These are phyloP conservation scores for Cynara cardunculus DNA, from an alignment of 129 eudicot species.

Conservation along the genomic window DNA sequence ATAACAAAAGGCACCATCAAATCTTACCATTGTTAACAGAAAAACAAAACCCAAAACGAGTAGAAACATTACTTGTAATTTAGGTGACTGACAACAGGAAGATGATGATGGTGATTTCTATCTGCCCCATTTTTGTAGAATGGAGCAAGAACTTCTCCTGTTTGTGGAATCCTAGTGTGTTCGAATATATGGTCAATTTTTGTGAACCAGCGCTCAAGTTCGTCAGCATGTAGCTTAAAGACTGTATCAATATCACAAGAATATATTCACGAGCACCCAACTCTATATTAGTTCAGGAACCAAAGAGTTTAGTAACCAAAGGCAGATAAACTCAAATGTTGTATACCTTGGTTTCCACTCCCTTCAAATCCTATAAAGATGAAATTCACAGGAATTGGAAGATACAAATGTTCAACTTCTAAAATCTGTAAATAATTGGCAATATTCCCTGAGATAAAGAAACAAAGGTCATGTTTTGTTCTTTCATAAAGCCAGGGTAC, in stretches of 20 bases:
- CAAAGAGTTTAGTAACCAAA: conserved; percentile 3
- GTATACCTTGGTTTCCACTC: conserved; percentile 83
- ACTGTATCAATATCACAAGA: conserved; percentile 40
- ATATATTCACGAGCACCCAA: conserved; percentile 5
- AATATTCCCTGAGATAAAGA: conserved; percentile 57
- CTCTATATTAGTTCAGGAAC: conserved; percentile 1
- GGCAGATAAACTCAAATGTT: background rate
- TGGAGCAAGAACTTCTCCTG: conserved; percentile 68
- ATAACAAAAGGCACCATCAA: conserved; percentile 1
- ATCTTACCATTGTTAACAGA: background rate
- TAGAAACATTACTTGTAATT: conserved; percentile 67
- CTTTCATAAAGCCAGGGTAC: background rate
- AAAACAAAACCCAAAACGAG: background rate
- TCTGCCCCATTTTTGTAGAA: conserved; percentile 71
- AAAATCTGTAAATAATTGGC: conserved; percentile 79
- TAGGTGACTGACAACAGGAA: conserved; percentile 80
- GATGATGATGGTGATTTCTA: conserved; percentile 57
- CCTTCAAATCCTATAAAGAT: conserved; percentile 95
- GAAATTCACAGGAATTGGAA: conserved; percentile 97
- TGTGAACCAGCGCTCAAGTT: conserved; percentile 92
- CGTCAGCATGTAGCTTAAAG: conserved; percentile 76
- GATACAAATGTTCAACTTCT: conserved; percentile 89
- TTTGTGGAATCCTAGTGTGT: conserved; percentile 80
- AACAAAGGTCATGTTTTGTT: conserved; percentile 14
- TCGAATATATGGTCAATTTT: conserved; percentile 95